phyloP scores from a whole-genome alignment of 75 land plant species.

The Adiantum capillusveneris region DNA sequence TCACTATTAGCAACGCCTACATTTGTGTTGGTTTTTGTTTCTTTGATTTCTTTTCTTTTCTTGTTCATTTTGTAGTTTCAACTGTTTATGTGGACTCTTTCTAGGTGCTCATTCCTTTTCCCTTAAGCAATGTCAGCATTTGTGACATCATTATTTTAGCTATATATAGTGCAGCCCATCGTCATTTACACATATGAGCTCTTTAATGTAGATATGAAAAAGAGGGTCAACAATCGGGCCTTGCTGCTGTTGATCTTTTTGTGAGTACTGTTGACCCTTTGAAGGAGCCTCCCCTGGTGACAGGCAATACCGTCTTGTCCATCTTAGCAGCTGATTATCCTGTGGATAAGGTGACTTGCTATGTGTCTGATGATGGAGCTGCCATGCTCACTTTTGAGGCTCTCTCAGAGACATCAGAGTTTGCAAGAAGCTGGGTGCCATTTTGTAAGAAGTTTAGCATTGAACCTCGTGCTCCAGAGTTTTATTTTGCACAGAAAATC shows the following conservation, averaged over 20 bases:
- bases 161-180: too few relatives aligned
- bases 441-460: constrained; percentile 60
- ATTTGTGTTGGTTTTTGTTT: too few relatives aligned
- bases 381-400: constrained; percentile 85
- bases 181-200: not conserved
- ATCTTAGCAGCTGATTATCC: constrained; percentile 83
- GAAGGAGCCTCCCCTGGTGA: constrained; percentile 82
- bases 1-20: too few relatives aligned
- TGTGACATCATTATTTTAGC: too few relatives aligned
- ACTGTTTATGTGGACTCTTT: too few relatives aligned
- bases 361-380: constrained; percentile 71
- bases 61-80: too few relatives aligned
- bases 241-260: constrained; percentile 62
- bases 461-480: constrained; percentile 64
- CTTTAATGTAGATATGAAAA: constrained; percentile 51
- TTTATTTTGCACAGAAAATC: constrained; percentile 67
- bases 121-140: too few relatives aligned
- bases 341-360: constrained; percentile 66
- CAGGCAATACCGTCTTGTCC: constrained; percentile 80
- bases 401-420: constrained; percentile 57
- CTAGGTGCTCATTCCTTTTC: too few relatives aligned
- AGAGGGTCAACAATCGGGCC: constrained; percentile 51
- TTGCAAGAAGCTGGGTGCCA: constrained; percentile 73
- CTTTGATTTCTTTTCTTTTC: too few relatives aligned
- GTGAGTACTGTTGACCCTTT: constrained; percentile 76